phyloP scores from a whole-genome alignment of 2,329 filamentous ascomycete species.

The Penicillium sp. region DNA sequence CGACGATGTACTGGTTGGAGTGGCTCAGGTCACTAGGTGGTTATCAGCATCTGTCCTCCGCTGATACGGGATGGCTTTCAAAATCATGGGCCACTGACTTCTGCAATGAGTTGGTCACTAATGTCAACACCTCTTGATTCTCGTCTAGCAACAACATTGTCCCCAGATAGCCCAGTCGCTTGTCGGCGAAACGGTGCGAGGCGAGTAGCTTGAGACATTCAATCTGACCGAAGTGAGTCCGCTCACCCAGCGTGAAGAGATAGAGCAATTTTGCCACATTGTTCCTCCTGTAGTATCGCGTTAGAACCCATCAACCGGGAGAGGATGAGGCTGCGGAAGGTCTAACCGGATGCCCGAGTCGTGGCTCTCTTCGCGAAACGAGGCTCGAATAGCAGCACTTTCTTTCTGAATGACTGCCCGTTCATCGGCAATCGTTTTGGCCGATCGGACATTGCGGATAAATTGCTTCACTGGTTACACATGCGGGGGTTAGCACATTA shows the following conservation, averaged over 20 bases:
- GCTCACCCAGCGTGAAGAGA: slow-evolving; percentile 94
- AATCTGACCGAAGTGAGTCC: slow-evolving; percentile 98
- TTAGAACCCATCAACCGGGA: slow-evolving; percentile 28
- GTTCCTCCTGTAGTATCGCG: slow-evolving; percentile 70
- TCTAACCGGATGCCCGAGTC: slow-evolving; percentile 86
- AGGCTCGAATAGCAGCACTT: slow-evolving; percentile 94
- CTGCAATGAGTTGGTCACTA: slow-evolving; percentile 97
- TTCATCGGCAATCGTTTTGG: slow-evolving; percentile 98
- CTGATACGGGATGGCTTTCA: background rate
- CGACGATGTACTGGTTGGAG: slow-evolving; percentile 97
- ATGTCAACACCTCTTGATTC: slow-evolving; percentile 95
- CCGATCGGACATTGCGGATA: slow-evolving; percentile 97
- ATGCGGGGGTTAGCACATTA: slow-evolving; percentile 18
- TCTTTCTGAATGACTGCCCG: slow-evolving; percentile 98
- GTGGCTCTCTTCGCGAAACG: slow-evolving; percentile 94
- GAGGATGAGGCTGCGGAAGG: slow-evolving; percentile 10
- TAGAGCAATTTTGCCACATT: slow-evolving; percentile 99
- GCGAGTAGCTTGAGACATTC: slow-evolving; percentile 97
- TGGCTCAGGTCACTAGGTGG: slow-evolving; percentile 81
- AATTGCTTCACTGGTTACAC: slow-evolving; percentile 86
- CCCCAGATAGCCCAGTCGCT: slow-evolving; percentile 90
- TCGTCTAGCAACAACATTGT: slow-evolving; percentile 96
- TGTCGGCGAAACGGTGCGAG: slow-evolving; percentile 96
- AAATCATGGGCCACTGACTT: slow-evolving; percentile 67
- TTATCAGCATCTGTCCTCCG: slow-evolving; percentile 40